Base-by-base conservation (phyloP, 164 flowering plant species). In the Liriodendron chinense region DNA sequence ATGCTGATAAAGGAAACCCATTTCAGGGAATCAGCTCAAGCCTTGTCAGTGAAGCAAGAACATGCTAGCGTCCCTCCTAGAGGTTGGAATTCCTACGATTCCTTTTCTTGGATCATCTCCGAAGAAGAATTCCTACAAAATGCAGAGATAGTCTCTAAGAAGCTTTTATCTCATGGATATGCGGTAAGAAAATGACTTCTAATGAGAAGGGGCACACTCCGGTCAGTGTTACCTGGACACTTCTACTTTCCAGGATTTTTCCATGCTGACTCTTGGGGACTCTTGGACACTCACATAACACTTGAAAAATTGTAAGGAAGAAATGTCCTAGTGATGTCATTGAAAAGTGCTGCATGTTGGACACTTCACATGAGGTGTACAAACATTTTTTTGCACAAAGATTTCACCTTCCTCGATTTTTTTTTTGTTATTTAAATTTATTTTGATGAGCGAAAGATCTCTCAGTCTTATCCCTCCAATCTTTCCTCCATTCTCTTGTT, bases 1-100 rank as follows among this genome's bases (percentile, higher is more conserved):
- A 12, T 53, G 43, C 43, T 8, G 59, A 53, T 53, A 12, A 12
- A 53, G 59, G 59, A 53, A 16, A 53, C 28, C 68, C 20, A 26
- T 28, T 67, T 67, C 69, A 67, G 69, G n/a, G 47, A 7, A 67
- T 67, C 28, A 67, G 18, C 3, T 67, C 43, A 67, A 34, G 79
- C 73, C 22, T 34, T 71, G 70, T 14, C 63, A 26, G 64, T 21
- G 64, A 62, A 10, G 4, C 73, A 67, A 50, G 16, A 49, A 18
- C 88, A 69, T 47, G 94, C 94, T 43, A 56, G 72, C 64, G 24
- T 68, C n/a, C 99, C 99, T 16, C 99, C 99, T 1, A 89, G 98
- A 75, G 98, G 99, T 57, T 96, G 98, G 99, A 96, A 96, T 77
- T 94, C 99, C 0, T 96, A 96, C 72, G 99, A 96, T 86, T 91